phyloP scores from a whole-genome alignment of 345 rosid species.

The Pistacia vera region DNA sequence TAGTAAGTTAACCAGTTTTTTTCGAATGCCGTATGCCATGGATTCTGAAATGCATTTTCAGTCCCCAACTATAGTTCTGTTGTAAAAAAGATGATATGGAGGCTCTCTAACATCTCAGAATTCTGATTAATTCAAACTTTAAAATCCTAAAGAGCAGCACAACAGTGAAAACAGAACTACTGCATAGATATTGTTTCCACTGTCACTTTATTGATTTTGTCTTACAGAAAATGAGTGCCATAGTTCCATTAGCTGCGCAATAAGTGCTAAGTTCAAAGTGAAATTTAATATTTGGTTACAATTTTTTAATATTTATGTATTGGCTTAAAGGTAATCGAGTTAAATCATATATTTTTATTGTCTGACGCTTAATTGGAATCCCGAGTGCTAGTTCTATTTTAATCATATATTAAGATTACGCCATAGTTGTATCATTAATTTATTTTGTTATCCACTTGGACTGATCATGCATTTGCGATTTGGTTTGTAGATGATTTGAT shows the following conservation, averaged over 20 bases:
- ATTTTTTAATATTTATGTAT: not conserved
- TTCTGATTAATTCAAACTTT: not conserved
- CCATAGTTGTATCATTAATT: not conserved
- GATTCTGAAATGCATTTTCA: not conserved
- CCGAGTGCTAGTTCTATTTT: not conserved
- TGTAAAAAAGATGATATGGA: not conserved
- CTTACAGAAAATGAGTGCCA: not conserved
- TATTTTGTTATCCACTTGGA: slow-evolving; percentile 14
- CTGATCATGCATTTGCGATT: slow-evolving; percentile 27
- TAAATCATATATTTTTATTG: not conserved
- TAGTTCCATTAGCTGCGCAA: not conserved
- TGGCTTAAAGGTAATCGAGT: not conserved
- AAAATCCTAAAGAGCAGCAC: not conserved
- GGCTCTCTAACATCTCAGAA: not conserved
- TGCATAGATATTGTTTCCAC: too few relatives aligned
- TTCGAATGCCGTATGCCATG: not conserved
- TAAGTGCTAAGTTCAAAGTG: not conserved
- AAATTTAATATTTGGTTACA: not conserved
- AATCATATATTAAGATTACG: not conserved
- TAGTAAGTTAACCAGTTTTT: slow-evolving; percentile 57
- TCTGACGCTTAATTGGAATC: not conserved
- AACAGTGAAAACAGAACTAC: not conserved
- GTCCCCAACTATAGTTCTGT: not conserved
- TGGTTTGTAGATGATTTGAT: slow-evolving; percentile 77
- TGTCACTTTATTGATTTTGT: not conserved